phyloP scores from a whole-genome alignment of 176 grass and related monocot species.

The Avena eriantha region DNA sequence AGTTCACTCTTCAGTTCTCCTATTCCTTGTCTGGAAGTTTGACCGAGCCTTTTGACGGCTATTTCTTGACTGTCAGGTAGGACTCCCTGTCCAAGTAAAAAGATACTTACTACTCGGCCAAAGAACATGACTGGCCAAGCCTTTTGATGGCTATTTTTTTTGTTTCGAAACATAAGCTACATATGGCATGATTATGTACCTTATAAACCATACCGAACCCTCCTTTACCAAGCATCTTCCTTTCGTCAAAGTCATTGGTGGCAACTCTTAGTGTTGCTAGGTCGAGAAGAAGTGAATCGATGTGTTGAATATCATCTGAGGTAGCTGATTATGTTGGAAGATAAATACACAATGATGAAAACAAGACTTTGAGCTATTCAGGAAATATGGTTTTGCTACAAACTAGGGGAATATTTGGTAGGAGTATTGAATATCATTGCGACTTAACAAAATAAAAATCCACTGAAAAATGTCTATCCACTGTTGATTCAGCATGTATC shows the following conservation, averaged over 20 bases:
- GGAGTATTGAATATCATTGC: background rate
- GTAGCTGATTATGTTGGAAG: slow-evolving; percentile 38
- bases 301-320: slow-evolving; percentile 32
- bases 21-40: slow-evolving; percentile 44
- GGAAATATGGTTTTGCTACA: background rate
- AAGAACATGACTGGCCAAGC: background rate
- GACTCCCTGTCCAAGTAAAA: slow-evolving; percentile 25
- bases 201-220: slow-evolving; percentile 76
- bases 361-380: background rate
- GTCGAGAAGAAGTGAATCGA: slow-evolving; percentile 59
- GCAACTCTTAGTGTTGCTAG: slow-evolving; percentile 53
- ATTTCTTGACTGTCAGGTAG: slow-evolving; percentile 45
- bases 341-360: slow-evolving; percentile 18
- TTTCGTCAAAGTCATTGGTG: slow-evolving; percentile 56
- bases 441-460: background rate
- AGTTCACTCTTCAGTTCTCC: slow-evolving; percentile 52
- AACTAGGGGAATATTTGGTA: background rate
- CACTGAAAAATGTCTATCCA: background rate
- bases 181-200: slow-evolving; percentile 23
- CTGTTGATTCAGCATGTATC: background rate
- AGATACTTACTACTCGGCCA: background rate
- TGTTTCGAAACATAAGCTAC: background rate
- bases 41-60: slow-evolving; percentile 49
- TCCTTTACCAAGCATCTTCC: slow-evolving; percentile 66
- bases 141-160: too few species aligned